Conservation (phyloP, 805 yeast species). For the Lachancea thermotolerans region DNA sequence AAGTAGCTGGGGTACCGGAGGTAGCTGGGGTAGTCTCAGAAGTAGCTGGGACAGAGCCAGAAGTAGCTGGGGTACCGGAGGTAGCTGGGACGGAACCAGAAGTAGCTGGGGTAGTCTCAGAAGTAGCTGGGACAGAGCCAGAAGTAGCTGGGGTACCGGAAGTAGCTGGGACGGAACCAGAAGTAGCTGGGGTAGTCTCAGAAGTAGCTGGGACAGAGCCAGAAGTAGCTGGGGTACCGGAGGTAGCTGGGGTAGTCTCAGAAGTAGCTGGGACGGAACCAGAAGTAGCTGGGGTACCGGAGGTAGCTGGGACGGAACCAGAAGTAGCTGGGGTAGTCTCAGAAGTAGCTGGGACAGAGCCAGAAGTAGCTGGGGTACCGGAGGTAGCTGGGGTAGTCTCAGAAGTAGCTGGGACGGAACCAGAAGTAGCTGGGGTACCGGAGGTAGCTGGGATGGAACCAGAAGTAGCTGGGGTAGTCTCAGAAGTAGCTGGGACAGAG, state of each 20-base stretch:
- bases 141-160: constrained; percentile 5
- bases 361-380: background rate
- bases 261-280: background rate
- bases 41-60: background rate
- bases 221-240: constrained; percentile 4
- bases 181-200: constrained; percentile 5
- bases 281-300: background rate
- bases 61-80: background rate
- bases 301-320: too few species aligned
- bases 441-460: background rate
- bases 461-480: background rate
- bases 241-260: background rate
- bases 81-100: background rate
- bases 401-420: constrained; percentile 1
- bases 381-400: background rate
- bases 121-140: constrained; percentile 1
- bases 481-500: too few species aligned
- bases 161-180: too few species aligned
- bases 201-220: too few species aligned
- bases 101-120: background rate
- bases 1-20: background rate
- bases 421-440: background rate
- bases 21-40: background rate
- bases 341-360: background rate
- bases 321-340: too few species aligned